A percentile compares a stretch with the other conserved stretches of the same genome.
phyloP scores from a whole-genome alignment of 2,329 filamentous ascomycete genomes.

The Hypoxylon sp. region DNA sequence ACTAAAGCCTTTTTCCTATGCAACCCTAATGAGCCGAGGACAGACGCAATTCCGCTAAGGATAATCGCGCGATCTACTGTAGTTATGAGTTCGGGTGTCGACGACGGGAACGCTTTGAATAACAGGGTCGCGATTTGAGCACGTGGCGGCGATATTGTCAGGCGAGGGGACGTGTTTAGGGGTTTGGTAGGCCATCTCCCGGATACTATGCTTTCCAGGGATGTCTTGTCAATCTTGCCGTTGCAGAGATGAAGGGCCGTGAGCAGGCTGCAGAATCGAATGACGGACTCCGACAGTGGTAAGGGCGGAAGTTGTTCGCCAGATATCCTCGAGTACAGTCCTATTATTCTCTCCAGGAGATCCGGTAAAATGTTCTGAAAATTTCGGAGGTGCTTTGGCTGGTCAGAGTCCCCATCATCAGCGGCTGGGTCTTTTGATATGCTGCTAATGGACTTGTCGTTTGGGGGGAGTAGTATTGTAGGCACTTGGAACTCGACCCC shows the following conservation, averaged over 20 bases:
- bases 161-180: slow-evolving; percentile 60
- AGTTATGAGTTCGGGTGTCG: slow-evolving; percentile 71
- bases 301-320: slow-evolving; percentile 75
- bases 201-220: slow-evolving; percentile 70
- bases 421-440: slow-evolving; percentile 46
- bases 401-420: slow-evolving; percentile 53
- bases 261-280: slow-evolving; percentile 76
- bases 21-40: slow-evolving; percentile 80
- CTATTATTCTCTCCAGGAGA: slow-evolving; percentile 76
- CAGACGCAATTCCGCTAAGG: slow-evolving; percentile 84
- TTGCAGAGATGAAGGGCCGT: slow-evolving; percentile 71
- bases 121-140: slow-evolving; percentile 70
- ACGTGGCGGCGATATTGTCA: slow-evolving; percentile 64
- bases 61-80: slow-evolving; percentile 80
- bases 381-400: slow-evolving; percentile 62
- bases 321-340: slow-evolving; percentile 74
- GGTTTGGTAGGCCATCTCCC: slow-evolving; percentile 63
- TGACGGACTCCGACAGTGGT: slow-evolving; percentile 74
- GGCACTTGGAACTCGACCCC: slow-evolving; percentile 84
- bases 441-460: slow-evolving; percentile 55
- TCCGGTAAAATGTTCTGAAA: slow-evolving; percentile 72
- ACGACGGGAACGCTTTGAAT: slow-evolving; percentile 75
- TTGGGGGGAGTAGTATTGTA: slow-evolving; percentile 59
- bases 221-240: slow-evolving; percentile 67
- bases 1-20: slow-evolving; percentile 92